Base-by-base conservation (phyloP, 23 red algal genomes). In the Gracilaria domingensis region DNA sequence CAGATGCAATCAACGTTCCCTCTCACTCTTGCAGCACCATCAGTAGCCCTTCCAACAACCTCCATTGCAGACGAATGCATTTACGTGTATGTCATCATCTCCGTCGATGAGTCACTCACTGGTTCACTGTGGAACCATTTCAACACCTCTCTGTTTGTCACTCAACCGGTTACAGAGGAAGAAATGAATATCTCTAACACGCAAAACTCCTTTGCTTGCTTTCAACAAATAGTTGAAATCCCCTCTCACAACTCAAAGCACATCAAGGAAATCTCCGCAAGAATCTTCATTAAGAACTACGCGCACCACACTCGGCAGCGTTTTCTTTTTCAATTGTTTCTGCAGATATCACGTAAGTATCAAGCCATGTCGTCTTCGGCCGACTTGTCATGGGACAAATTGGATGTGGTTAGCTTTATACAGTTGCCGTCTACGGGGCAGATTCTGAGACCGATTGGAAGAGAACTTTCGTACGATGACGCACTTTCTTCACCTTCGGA, bases 61-160 rank as follows among this genome's bases (percentile, higher is more conserved):
- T 20, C 39, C 8, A 0, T 37, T 18, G 72, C 8, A 26, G 72
- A 77, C 26, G 39, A 77, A 28, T 77, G 72, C 72, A 77, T 77
- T 77, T 77, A 77, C 72, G 72, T 77, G 45, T 77, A 77, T 20
- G 72, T 77, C n/a, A 50, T 77, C 72, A 51, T 77, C 29, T 40
- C 72, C 2, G 40, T 77, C 8, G 40, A 77, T 20, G 72, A 77
- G 14, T 51, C 38, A 0, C 6, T 77, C 21, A 50, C 12, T 2
- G 39, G 26, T 14, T 17, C 8, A 1, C 5, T 77, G 0, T 77
- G 72, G 72, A 77, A 77, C 23, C 45, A 50, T 14, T 50, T 77
- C 0, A 50, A 77, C 40, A 77, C 42, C 8, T 77, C 72, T 77
- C 45, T 77, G 4, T 77, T 77, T 26, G 25, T 77, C 7, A 77